Base-by-base conservation (phyloP, 169 alveolate species). In the Plasmodium malariae region DNA sequence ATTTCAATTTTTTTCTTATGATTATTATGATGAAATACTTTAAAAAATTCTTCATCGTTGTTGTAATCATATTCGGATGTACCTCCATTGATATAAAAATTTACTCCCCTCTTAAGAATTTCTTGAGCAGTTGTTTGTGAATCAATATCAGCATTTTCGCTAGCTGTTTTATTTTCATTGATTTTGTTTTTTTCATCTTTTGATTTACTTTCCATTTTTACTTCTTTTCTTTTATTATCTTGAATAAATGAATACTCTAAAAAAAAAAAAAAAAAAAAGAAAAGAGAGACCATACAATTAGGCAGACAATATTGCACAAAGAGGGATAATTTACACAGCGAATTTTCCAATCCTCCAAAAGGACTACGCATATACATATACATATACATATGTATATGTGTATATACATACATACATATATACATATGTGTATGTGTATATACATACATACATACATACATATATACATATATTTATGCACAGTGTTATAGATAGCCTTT, bases 11-110 rank as follows among this genome's bases (percentile, higher is more conserved):
- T 34, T 2, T 34, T 76, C 19, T 62, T 45, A 43, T 32, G 54
- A 54, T 62, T 63, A 5, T 63, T 54, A 21, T 2, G 26, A 40
- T 76, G 89, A 14, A 76, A 76, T 11, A 54, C 17, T 36, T 76
- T 65, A 76, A 62, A 76, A 62, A 76, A 62, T n/a, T 76, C 89
- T 21, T 76, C 89, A 21, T 76, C 89, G 28, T 76, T 65, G 28
- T 48, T 76, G 26, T 76, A 65, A 14, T 65, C 89, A 54, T 76
- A 62, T 30, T 62, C 43, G n/a, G 67, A 12, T 17, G 49, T 34
- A 28, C 78, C 89, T 43, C 76, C 89, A 76, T 62, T 62, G 3
- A 76, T 62, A 40, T 62, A 63, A 62, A 76, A 54, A 26, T 76
- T 37, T 65, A 62, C 78, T 48, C 89, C 89, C 43, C 28, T 55